phyloP scores from a whole-genome alignment of 805 yeast species.

The Nakazawaea holstii region DNA sequence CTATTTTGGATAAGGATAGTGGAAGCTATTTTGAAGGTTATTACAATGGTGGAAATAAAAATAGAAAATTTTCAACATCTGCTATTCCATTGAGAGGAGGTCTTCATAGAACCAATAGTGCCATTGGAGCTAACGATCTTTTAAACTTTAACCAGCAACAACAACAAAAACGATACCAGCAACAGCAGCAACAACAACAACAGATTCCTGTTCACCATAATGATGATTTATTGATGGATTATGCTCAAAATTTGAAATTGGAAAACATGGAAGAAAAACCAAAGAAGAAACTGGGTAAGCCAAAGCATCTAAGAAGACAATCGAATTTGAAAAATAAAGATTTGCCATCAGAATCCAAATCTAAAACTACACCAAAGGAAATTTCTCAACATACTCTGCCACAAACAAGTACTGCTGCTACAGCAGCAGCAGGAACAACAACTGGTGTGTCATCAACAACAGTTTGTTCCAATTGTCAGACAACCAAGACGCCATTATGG shows the following conservation, averaged over 20 bases:
- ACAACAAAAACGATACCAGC: neutral
- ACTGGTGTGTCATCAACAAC: constrained; percentile 16
- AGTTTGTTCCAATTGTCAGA: constrained; percentile 83
- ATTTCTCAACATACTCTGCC: too few species aligned
- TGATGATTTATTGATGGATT: constrained; percentile 4
- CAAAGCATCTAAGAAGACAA: neutral
- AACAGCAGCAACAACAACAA: neutral
- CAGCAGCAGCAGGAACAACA: neutral
- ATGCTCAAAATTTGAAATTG: constrained; percentile 1
- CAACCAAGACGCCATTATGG: constrained; percentile 94
- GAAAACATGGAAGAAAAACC: neutral
- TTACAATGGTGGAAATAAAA: neutral
- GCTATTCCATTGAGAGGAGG: constrained; percentile 7
- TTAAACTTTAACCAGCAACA: constrained; percentile 6
- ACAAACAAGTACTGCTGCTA: neutral
- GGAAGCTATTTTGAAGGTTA: constrained; percentile 12
- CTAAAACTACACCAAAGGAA: neutral
- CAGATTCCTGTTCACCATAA: neutral
- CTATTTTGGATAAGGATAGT: constrained; percentile 12
- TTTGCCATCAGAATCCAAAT: neutral
- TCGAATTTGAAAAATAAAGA: neutral
- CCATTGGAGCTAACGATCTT: constrained; percentile 5
- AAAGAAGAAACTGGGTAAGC: neutral
- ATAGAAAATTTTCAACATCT: neutral
- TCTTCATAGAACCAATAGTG: constrained; percentile 6